A percentile compares a stretch with the other conserved stretches of the same genome.
Conservation (phyloP, 768 basidiomycete species). For the Kwoniella botswanensis region DNA sequence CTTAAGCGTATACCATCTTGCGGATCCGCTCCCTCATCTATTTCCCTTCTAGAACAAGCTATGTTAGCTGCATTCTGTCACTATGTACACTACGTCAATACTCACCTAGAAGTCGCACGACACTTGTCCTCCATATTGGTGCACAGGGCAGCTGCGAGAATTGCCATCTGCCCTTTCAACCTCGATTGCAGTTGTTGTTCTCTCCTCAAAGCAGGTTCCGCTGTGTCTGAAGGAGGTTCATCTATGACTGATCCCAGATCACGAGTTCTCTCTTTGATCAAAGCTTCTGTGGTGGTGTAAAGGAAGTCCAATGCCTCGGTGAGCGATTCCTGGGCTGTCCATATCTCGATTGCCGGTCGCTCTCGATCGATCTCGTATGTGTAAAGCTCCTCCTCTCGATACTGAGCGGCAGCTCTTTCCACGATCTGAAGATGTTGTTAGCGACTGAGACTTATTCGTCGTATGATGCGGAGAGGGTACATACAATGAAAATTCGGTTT, state of each 20-base stretch:
- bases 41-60: slow-evolving; percentile 33
- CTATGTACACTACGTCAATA: not conserved
- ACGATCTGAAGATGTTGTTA: slow-evolving; percentile 64
- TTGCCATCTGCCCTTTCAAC: slow-evolving; percentile 56
- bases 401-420: slow-evolving; percentile 73
- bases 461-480: slow-evolving; percentile 41
- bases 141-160: slow-evolving; percentile 57
- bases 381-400: slow-evolving; percentile 71
- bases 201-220: slow-evolving; percentile 13
- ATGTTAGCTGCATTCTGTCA: slow-evolving; percentile 25
- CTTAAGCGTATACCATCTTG: slow-evolving; percentile 68
- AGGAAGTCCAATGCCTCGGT: slow-evolving; percentile 73
- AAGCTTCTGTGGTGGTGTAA: slow-evolving; percentile 64
- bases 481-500: slow-evolving; percentile 72
- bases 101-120: slow-evolving; percentile 44
- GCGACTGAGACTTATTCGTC: not conserved
- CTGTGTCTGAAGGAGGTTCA: slow-evolving; percentile 26
- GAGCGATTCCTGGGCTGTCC: slow-evolving; percentile 75
- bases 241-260: slow-evolving; percentile 56
- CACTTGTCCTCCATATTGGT: slow-evolving; percentile 55
- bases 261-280: slow-evolving; percentile 55
- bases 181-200: slow-evolving; percentile 48
- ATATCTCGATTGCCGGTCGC: slow-evolving; percentile 67
- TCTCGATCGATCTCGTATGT: slow-evolving; percentile 79
- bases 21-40: slow-evolving; percentile 60